Percentiles rank a stretch among this genome's conserved stretches.
Conservation (phyloP, 257 asterid species). For the Nicotiana benthamiana region DNA sequence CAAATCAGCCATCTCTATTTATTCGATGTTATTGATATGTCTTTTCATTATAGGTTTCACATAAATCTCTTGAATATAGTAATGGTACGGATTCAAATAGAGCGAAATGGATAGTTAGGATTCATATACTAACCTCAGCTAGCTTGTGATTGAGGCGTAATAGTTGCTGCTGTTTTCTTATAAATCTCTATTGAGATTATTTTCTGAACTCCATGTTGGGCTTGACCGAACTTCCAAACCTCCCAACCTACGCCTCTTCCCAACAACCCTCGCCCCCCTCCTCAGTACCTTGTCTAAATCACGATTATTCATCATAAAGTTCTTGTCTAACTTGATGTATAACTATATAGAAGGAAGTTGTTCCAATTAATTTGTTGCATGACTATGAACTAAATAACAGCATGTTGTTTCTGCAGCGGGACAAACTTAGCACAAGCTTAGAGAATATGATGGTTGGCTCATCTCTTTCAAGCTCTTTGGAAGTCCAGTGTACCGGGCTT, state of each 20-base stretch:
- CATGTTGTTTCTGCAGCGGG: background rate
- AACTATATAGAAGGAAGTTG: background rate
- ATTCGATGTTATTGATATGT: background rate
- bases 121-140: background rate
- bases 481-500: background rate
- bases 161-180: background rate
- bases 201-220: background rate
- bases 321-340: background rate
- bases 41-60: background rate
- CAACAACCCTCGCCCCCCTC: background rate
- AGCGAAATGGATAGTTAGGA: background rate
- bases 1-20: background rate
- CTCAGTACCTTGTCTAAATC: background rate
- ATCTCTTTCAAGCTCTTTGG: background rate
- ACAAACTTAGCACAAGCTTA: background rate
- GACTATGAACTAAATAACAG: background rate
- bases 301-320: background rate
- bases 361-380: background rate
- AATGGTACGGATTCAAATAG: background rate
- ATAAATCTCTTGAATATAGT: background rate
- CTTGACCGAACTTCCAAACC: background rate
- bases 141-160: background rate
- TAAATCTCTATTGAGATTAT: background rate
- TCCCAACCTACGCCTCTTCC: background rate
- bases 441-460: background rate